These are phyloP conservation scores for Rhodotorula babjevae DNA, from an alignment of 768 basidiomycete genomes.

Conservation along the genomic window DNA sequence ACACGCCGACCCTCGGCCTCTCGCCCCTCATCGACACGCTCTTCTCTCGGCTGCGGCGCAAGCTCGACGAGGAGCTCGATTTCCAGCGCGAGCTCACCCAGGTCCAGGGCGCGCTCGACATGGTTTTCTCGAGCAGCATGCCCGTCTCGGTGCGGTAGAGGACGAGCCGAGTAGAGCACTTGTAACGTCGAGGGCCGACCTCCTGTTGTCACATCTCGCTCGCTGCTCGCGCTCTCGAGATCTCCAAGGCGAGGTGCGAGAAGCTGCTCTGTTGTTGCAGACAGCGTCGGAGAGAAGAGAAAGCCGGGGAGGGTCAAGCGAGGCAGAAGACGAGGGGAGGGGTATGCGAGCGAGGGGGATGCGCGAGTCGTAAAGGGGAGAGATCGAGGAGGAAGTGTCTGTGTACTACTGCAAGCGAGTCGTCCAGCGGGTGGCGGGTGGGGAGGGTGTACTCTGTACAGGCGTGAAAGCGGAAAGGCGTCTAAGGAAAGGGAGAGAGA, in stretches of 20 bases:
- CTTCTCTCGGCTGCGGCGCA: conserved; percentile 72
- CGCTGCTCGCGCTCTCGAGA: no score
- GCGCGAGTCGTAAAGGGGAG: not conserved
- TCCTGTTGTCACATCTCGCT: not conserved
- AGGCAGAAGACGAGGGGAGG: not conserved
- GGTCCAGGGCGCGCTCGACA: conserved; percentile 79
- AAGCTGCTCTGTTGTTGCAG: no score
- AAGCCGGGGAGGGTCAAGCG: not conserved
- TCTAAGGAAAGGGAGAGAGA: not conserved
- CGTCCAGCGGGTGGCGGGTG: no score
- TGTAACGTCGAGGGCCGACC: not conserved
- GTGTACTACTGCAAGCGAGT: not conserved
- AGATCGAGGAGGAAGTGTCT: not conserved
- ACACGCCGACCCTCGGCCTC: conserved; percentile 83
- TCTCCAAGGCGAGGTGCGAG: no score
- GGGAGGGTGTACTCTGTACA: not conserved
- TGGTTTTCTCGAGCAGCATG: conserved; percentile 55
- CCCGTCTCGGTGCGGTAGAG: not conserved
- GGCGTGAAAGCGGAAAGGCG: not conserved
- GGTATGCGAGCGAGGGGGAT: not conserved
- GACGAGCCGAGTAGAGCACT: no score
- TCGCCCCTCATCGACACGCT: conserved; percentile 85
- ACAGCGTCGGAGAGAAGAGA: no score
- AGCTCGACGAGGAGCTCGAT: conserved; percentile 74
- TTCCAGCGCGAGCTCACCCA: conserved; percentile 83